Evolutionary conservation across 106 monocot genomes (phyloP).

Genomic region (Platanthera zijinensis): DNA sequence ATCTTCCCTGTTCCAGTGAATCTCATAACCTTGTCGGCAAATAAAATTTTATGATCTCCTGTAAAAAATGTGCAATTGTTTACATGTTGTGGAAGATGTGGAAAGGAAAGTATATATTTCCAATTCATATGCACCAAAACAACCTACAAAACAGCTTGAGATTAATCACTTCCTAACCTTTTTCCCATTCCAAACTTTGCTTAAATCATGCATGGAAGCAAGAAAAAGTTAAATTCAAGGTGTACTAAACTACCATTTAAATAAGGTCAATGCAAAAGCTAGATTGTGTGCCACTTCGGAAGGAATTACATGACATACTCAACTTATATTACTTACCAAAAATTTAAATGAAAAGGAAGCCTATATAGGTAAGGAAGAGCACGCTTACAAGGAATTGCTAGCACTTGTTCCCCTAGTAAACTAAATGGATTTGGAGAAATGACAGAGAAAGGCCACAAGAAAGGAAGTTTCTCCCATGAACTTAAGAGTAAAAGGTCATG

Average conservation of each 20-base stretch:
- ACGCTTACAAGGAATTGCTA: neutral
- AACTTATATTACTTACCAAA: too few species aligned
- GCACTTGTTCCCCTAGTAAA: neutral
- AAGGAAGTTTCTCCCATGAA: neutral
- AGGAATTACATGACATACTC: neutral
- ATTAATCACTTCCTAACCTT: neutral
- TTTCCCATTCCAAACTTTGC: neutral
- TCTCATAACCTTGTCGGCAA: constrained; percentile 86
- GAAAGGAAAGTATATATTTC: neutral
- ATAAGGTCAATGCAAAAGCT: neutral
- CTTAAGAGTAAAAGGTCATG: neutral
- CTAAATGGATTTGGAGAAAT: neutral
- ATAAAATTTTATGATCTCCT: constrained; percentile 81
- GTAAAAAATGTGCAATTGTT: constrained; percentile 6
- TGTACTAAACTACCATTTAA: neutral
- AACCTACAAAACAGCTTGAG: neutral
- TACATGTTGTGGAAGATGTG: neutral
- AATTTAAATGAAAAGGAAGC: neutral
- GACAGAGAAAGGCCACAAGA: neutral
- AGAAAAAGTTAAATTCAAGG: neutral
- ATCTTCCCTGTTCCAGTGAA: constrained; percentile 92
- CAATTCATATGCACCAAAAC: neutral
- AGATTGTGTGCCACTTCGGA: neutral
- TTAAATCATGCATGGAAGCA: neutral
- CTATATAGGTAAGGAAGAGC: neutral